phyloP scores from a whole-genome alignment of 1,284 basidiomycete genomes.

The Ganoderma sinense region DNA sequence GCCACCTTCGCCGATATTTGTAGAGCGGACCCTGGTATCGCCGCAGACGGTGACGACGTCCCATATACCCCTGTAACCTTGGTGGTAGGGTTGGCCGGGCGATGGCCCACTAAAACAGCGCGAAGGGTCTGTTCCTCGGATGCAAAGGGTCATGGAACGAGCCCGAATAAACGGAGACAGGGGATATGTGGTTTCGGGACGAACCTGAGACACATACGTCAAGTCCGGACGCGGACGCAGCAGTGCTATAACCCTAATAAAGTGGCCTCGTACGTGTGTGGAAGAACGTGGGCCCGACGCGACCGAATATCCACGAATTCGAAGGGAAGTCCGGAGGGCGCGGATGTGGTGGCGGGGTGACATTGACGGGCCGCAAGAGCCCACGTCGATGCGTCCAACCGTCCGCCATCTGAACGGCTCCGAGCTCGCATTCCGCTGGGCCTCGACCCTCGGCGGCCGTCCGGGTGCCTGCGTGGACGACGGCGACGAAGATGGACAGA shows the following conservation, averaged over 20 bases:
- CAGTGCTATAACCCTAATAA: neutral
- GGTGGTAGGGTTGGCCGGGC: neutral
- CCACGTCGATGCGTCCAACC: neutral
- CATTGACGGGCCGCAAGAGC: neutral
- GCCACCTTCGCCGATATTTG: neutral
- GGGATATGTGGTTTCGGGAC: neutral
- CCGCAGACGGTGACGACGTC: neutral
- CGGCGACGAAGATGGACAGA: neutral
- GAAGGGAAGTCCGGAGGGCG: neutral
- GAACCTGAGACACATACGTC: neutral
- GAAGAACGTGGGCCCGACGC: neutral
- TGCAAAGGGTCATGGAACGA: neutral
- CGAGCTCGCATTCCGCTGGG: neutral
- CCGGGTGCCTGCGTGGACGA: neutral
- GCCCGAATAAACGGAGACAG: neutral
- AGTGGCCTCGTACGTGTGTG: neutral
- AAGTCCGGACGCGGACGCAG: neutral
- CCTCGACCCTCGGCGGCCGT: neutral
- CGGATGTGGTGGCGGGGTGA: neutral
- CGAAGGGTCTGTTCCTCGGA: neutral
- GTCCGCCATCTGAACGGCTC: neutral
- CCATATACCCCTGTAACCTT: constrained; percentile 1
- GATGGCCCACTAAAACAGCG: neutral
- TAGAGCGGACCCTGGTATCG: neutral
- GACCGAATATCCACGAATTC: neutral